Percentiles rank a stretch among this genome's conserved stretches.
phyloP scores from a whole-genome alignment of 129 eudicot species.

The carrot (Daucus carota) region DNA sequence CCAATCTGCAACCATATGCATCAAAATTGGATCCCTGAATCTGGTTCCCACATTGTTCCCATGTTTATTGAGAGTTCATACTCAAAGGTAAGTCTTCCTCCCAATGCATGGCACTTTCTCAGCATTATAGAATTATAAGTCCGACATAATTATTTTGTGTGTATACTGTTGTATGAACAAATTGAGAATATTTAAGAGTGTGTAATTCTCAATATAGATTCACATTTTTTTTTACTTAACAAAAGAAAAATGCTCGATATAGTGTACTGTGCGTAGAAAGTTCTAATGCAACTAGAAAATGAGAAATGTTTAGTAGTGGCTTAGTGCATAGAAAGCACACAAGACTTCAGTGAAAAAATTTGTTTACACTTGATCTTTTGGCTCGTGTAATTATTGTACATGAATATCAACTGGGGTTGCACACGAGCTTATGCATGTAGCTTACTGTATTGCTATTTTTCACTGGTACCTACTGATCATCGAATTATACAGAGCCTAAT shows the following conservation, averaged over 20 bases:
- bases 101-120: background rate
- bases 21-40: slow-evolving; percentile 51
- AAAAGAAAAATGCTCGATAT: background rate
- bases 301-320: background rate
- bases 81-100: slow-evolving; percentile 38
- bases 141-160: background rate
- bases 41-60: slow-evolving; percentile 36
- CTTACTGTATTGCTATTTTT: background rate
- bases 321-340: background rate
- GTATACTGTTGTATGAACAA: background rate
- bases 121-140: background rate
- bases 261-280: background rate
- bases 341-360: no score
- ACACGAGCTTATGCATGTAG: background rate
- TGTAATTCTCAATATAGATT: no score
- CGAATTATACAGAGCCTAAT: no score
- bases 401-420: no score
- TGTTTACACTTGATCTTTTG: no score
- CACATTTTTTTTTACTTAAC: no score
- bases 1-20: slow-evolving; percentile 37
- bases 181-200: background rate
- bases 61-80: slow-evolving; percentile 40
- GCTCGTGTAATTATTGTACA: background rate
- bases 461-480: no score
- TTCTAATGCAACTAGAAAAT: background rate